A percentile compares a stretch with the other conserved stretches of the same genome.
Evolutionary conservation across 768 basidiomycete genomes (phyloP).

Genomic region (Hemileccinum rubropunctum): DNA sequence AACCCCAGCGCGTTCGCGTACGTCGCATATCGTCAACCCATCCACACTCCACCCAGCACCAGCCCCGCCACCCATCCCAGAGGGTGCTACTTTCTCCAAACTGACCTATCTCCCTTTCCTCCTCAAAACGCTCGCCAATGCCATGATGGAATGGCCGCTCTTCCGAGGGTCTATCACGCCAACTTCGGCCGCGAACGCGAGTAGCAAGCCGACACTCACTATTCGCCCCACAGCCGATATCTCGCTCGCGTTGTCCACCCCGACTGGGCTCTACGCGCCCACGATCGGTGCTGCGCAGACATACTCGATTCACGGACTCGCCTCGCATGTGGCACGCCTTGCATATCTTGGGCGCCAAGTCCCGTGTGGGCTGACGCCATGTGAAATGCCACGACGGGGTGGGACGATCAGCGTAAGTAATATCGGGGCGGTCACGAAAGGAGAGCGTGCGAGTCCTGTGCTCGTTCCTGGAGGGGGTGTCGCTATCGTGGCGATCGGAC

Average conservation of each 20-base stretch:
- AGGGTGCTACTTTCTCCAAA: constrained; percentile 54
- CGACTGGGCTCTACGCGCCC: constrained; percentile 82
- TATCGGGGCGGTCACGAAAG: constrained; percentile 75
- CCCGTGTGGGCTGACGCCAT: constrained; percentile 59
- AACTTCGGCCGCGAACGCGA: constrained; percentile 8
- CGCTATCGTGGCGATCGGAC: constrained; percentile 79
- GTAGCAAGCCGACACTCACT: constrained; percentile 61
- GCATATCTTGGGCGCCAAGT: constrained; percentile 63
- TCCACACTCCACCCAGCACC: constrained; percentile 40
- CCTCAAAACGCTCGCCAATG: constrained; percentile 74
- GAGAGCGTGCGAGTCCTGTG: constrained; percentile 69
- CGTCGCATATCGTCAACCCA: constrained; percentile 35
- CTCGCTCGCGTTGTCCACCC: constrained; percentile 72
- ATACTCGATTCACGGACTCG: constrained; percentile 56
- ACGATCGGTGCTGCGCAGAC: constrained; percentile 56
- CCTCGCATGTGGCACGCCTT: constrained; percentile 59
- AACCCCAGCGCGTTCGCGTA: constrained; percentile 26
- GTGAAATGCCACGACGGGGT: constrained; percentile 71
- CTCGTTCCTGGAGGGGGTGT: constrained; percentile 81
- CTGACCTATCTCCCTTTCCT: constrained; percentile 83
- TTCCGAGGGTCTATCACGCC: constrained; percentile 74
- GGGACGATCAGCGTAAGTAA: constrained; percentile 83
- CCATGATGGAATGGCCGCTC: constrained; percentile 84
- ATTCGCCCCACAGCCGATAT: constrained; percentile 77
- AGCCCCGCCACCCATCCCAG: constrained; percentile 42